Percentiles rank a stretch among this genome's conserved stretches.
These are phyloP conservation scores for Lablab purpureus DNA, from an alignment of 306 rosid genomes.

Conservation along the genomic window DNA sequence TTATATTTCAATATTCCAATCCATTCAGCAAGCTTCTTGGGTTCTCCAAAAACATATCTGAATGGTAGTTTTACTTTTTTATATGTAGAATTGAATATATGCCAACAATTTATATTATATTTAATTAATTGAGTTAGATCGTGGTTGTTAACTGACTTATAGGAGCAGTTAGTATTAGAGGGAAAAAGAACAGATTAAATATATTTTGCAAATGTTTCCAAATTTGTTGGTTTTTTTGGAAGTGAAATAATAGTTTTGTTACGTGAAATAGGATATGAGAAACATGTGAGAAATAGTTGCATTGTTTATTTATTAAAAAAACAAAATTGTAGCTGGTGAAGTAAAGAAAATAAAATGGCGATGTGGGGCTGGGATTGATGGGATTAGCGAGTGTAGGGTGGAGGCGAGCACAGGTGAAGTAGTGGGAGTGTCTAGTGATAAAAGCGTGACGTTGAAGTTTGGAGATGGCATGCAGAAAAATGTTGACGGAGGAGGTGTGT, in stretches of 20 bases:
- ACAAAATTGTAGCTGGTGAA: no score
- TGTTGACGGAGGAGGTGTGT: neutral
- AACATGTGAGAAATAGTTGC: neutral
- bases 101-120: no score
- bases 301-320: no score
- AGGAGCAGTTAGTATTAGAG: no score
- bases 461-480: neutral
- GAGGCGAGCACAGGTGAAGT: neutral
- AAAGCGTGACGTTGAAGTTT: conserved; percentile 27
- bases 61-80: neutral
- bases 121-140: no score
- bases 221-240: neutral
- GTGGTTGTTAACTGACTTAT: no score
- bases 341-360: neutral
- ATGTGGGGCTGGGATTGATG: neutral
- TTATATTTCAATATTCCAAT: neutral
- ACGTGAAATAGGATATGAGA: neutral
- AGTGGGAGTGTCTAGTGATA: conserved; percentile 31
- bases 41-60: neutral
- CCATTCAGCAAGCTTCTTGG: neutral
- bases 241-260: neutral
- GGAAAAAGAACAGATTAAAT: neutral
- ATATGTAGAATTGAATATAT: no score
- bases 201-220: neutral
- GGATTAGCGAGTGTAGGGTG: neutral